A percentile compares a stretch with the other conserved stretches of the same genome.
These are phyloP conservation scores for Rhizophagus clarus DNA, from an alignment of 192 early-diverging fungal genomes.

Conservation along the genomic window DNA sequence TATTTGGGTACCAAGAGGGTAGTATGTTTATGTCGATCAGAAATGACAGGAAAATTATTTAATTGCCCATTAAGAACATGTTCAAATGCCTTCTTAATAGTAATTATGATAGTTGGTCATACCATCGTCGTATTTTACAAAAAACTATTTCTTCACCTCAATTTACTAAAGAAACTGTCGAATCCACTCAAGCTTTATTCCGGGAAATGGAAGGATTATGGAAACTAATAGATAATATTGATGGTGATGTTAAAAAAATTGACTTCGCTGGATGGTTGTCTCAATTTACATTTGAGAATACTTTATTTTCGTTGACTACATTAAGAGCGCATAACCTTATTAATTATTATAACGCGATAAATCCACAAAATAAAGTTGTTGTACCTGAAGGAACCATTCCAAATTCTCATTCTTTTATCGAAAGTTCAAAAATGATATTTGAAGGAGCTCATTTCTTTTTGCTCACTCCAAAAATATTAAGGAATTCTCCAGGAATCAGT, in stretches of 20 bases:
- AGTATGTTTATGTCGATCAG: background rate
- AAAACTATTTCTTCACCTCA: background rate
- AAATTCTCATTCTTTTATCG: background rate
- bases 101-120: background rate
- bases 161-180: background rate
- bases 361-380: background rate
- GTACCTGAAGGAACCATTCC: background rate
- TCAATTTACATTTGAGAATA: background rate
- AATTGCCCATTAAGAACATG: background rate
- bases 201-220: background rate
- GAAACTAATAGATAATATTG: background rate
- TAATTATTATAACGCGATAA: conserved; percentile 3
- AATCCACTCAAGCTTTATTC: background rate
- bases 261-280: background rate
- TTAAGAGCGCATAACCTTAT: background rate
- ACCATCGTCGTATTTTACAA: background rate
- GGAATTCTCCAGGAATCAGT: background rate
- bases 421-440: background rate
- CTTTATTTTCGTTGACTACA: background rate
- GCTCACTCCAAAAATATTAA: background rate
- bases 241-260: background rate
- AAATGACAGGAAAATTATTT: background rate
- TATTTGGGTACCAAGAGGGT: background rate
- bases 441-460: background rate
- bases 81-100: background rate